Evolutionary conservation across 2,329 filamentous ascomycete species (phyloP), one percentile per base, ranked within the genome.

Genomic region (Xylariomycetidae sp.): DNA sequence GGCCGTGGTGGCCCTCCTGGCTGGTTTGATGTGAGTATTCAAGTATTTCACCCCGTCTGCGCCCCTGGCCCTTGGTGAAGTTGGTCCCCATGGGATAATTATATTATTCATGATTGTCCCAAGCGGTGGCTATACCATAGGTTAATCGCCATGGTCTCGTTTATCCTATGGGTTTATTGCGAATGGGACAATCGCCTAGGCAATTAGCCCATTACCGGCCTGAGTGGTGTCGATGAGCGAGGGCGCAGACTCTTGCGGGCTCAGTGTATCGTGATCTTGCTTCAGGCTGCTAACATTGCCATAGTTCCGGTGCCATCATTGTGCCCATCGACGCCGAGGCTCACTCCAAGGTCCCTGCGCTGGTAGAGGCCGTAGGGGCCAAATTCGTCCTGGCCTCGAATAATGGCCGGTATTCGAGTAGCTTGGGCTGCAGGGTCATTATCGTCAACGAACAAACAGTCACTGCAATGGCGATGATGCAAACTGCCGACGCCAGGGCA

Each of bases 21-120:
- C n/a, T n/a, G n/a, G n/a, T 2, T 60, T 86, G 26, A 82, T 84
- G 57, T 66, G 68, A 35, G 78, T 77, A 8, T 60, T 60, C 34
- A 68, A 63, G 4, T 69, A 74, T 40, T 46, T 28, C 6, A 9
- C 3, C 3, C 8, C 10, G 16, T 24, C 7, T 20, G 29, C 13
- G 4, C 19, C 27, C 10, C 8, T n/a, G 4, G n/a, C n/a, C n/a
- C n/a, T n/a, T n/a, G n/a, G n/a, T n/a, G n/a, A n/a, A n/a, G n/a
- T n/a, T n/a, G n/a, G 29, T 12, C 14, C 15, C 25, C 19, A 9
- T 30, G n/a, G 19, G 19, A 34, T 43, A 12, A 33, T 19, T n/a
- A 31, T 22, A 28, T 18, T n/a, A 9, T 34, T 20, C 18, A 28
- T 26, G n/a, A n/a, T n/a, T n/a, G n/a, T n/a, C n/a, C n/a, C n/a